phyloP scores from a whole-genome alignment of 192 early-diverging fungal species.

The Spizellomyces punctatus region DNA sequence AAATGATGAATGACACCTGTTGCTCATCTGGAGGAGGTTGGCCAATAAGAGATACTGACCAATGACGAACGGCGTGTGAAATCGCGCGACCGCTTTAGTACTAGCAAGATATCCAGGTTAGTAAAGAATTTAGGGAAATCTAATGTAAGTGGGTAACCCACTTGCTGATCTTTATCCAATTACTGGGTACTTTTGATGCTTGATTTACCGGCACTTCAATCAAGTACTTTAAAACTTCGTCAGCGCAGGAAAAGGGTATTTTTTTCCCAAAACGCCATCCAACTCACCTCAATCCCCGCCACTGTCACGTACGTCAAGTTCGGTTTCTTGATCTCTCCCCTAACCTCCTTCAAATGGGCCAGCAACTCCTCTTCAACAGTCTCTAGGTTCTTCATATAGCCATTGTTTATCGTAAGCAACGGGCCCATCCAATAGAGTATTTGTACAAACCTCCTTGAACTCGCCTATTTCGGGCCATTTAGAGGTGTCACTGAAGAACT shows the following conservation, averaged over 20 bases:
- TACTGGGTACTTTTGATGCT: constrained; percentile 59
- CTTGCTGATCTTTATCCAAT: constrained; percentile 72
- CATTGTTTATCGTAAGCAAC: background rate
- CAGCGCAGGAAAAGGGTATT: background rate
- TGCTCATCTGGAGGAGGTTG: background rate
- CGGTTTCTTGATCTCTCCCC: constrained; percentile 47
- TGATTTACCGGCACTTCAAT: constrained; percentile 68
- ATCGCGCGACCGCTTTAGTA: constrained; percentile 69
- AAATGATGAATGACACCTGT: background rate
- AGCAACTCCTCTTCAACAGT: constrained; percentile 60
- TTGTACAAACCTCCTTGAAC: constrained; percentile 13
- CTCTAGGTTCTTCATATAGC: constrained; percentile 47
- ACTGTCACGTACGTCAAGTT: constrained; percentile 63
- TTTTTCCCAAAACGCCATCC: background rate
- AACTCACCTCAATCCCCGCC: constrained; percentile 63
- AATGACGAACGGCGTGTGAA: constrained; percentile 63
- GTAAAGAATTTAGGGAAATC: constrained; percentile 1
- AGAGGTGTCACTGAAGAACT: constrained; percentile 51
- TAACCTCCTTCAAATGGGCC: constrained; percentile 52
- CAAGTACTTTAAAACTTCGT: constrained; percentile 51
- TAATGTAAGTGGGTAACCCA: constrained; percentile 9
- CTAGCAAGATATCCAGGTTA: constrained; percentile 17
- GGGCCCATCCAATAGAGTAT: background rate
- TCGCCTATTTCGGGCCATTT: constrained; percentile 18
- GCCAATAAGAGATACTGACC: constrained; percentile 16